Percentiles rank a stretch among this genome's conserved stretches.
phyloP scores from a whole-genome alignment of 1,284 basidiomycete genomes.

The Amylostereum chailletii region DNA sequence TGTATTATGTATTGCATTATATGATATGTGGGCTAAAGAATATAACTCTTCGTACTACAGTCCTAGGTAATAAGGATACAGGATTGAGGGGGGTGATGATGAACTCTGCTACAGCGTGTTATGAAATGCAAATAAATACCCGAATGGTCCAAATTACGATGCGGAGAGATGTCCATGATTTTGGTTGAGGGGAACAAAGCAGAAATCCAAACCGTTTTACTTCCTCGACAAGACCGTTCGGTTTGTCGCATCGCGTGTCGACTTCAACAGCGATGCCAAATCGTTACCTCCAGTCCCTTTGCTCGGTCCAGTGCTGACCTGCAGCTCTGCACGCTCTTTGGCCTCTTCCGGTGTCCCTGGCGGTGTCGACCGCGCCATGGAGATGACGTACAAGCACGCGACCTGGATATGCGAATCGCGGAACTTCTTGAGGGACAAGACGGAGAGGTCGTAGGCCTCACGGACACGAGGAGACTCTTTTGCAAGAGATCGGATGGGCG shows the following conservation, averaged over 20 bases:
- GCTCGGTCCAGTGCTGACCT: constrained; percentile 33
- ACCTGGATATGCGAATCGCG: constrained; percentile 86
- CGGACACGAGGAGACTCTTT: constrained; percentile 45
- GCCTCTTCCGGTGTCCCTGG: constrained; percentile 45
- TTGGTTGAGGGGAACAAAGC: too few species aligned
- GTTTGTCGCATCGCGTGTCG: constrained; percentile 79
- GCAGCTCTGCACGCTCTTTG: constrained; percentile 42
- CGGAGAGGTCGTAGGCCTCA: constrained; percentile 73
- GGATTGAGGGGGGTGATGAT: too few species aligned
- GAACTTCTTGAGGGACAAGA: constrained; percentile 73
- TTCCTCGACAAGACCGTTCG: constrained; percentile 34
- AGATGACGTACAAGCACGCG: constrained; percentile 80
- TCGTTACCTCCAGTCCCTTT: constrained; percentile 86
- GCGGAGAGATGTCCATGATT: too few species aligned
- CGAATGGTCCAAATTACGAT: too few species aligned
- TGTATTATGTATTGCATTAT: too few species aligned
- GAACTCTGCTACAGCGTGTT: too few species aligned
- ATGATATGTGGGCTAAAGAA: too few species aligned
- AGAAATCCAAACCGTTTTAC: too few species aligned
- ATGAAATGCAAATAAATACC: too few species aligned
- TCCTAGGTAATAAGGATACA: too few species aligned
- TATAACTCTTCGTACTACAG: too few species aligned
- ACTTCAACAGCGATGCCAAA: constrained; percentile 75
- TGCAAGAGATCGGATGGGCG: constrained; percentile 51
- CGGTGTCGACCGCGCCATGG: constrained; percentile 54